Conservation (phyloP, 768 basidiomycete genomes). For the Lepiota venenata region DNA sequence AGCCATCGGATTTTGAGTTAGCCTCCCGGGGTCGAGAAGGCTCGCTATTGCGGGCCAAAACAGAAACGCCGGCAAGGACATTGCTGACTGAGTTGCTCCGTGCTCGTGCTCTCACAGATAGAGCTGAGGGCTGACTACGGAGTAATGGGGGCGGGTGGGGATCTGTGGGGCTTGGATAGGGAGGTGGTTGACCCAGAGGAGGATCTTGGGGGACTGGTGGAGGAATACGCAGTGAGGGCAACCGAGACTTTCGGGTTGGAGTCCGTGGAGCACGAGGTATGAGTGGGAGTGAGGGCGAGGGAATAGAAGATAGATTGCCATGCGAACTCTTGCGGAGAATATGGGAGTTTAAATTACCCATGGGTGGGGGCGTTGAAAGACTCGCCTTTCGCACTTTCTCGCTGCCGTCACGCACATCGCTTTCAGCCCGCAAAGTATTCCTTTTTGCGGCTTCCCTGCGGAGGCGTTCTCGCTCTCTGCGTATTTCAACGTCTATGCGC, state of each 20-base stretch:
- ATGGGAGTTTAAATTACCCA: constrained; percentile 24
- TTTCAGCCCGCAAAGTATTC: constrained; percentile 25
- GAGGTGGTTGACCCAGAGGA: constrained; percentile 57
- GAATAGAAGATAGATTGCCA: constrained; percentile 25
- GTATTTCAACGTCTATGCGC: constrained; percentile 78
- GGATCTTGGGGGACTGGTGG: constrained; percentile 28
- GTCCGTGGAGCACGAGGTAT: constrained; percentile 39
- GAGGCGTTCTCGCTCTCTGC: constrained; percentile 70
- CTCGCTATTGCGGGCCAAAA: constrained; percentile 31
- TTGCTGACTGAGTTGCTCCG: constrained; percentile 56
- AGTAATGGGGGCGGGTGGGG: constrained; percentile 29
- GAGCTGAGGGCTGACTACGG: constrained; percentile 36
- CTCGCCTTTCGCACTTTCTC: constrained; percentile 49
- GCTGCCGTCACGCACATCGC: constrained; percentile 35
- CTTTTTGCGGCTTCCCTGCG: constrained; percentile 68
- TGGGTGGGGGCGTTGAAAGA: constrained; percentile 44
- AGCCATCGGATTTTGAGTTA: constrained; percentile 35
- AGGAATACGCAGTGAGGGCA: constrained; percentile 25
- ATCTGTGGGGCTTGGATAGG: constrained; percentile 45
- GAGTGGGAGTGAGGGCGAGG: constrained; percentile 31
- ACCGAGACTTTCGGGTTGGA: constrained; percentile 35
- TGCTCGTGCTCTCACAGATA: constrained; percentile 42
- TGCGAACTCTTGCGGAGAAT: constrained; percentile 40
- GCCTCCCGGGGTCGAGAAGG: constrained; percentile 17
- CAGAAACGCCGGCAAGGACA: constrained; percentile 49